These are phyloP conservation scores for Argentina anserina DNA, from an alignment of 306 rosid species.

Conservation along the genomic window DNA sequence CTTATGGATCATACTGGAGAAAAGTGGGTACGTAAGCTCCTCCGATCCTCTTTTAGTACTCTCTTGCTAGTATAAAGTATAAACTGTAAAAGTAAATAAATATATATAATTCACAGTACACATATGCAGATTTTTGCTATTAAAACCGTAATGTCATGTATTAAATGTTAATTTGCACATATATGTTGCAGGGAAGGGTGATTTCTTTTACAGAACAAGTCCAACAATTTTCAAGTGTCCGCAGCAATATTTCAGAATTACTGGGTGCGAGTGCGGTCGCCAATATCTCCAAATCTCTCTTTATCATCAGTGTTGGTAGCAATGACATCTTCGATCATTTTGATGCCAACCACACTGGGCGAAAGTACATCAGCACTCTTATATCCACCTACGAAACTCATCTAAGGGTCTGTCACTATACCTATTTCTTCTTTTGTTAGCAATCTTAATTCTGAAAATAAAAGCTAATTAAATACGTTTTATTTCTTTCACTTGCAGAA, in stretches of 20 bases:
- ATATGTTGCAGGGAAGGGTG: slow-evolving; percentile 5
- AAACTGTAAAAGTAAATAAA: no score
- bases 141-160: no score
- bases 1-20: slow-evolving; percentile 10
- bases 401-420: slow-evolving; percentile 1
- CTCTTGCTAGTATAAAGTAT: no score
- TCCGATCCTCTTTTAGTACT: background rate
- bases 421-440: background rate
- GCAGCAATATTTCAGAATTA: background rate
- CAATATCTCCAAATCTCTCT: slow-evolving; percentile 20
- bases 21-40: background rate
- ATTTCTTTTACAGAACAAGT: slow-evolving; percentile 17
- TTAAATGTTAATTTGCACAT: background rate
- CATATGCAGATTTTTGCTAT: no score
- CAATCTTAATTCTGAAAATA: background rate
- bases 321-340: slow-evolving; percentile 25
- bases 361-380: slow-evolving; percentile 5
- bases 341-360: background rate
- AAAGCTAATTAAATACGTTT: background rate
- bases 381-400: slow-evolving; percentile 21
- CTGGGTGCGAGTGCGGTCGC: background rate
- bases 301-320: slow-evolving; percentile 28
- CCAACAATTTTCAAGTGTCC: slow-evolving; percentile 14
- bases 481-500: background rate
- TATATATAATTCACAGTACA: no score